Evolutionary conservation across 805 yeast species (phyloP).

Genomic region (Dipodascus geniculatus): DNA sequence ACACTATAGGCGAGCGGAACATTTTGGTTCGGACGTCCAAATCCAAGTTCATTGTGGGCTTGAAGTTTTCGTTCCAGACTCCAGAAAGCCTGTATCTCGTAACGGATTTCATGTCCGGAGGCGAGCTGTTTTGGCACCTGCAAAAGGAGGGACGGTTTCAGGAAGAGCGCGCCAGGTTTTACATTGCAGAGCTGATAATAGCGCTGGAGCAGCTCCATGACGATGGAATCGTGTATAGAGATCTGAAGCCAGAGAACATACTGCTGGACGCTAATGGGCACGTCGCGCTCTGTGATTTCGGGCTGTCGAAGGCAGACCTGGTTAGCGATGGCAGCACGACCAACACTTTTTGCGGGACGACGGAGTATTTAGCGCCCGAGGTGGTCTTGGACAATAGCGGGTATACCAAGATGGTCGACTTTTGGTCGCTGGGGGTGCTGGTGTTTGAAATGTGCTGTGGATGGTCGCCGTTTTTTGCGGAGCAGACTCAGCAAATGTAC

Average conservation of each 20-base stretch:
- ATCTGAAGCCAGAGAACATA: conserved; percentile 93
- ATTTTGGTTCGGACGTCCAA: conserved; percentile 87
- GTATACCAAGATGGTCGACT: conserved; percentile 97
- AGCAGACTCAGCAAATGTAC: conserved; percentile 96
- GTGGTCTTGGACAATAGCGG: conserved; percentile 91
- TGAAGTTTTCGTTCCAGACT: conserved; percentile 94
- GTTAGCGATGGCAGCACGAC: conserved; percentile 76
- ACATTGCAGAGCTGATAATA: conserved; percentile 88
- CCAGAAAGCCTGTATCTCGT: conserved; percentile 85
- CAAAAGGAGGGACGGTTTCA: conserved; percentile 92
- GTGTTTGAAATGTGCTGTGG: conserved; percentile 99
- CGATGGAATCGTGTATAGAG: conserved; percentile 92
- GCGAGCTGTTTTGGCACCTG: conserved; percentile 92
- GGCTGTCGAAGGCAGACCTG: conserved; percentile 86
- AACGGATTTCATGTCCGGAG: conserved; percentile 97
- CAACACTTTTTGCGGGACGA: conserved; percentile 96
- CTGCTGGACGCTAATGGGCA: conserved; percentile 94
- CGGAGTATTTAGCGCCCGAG: conserved; percentile 96
- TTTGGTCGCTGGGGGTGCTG: conserved; percentile 95
- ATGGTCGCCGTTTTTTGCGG: conserved; percentile 98
- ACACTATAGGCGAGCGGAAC: conserved; percentile 94
- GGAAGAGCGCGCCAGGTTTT: conserved; percentile 91
- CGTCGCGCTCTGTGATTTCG: conserved; percentile 94
- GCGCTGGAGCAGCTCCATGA: conserved; percentile 93
- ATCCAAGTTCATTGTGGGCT: conserved; percentile 88